Evolutionary conservation across 2,329 filamentous ascomycete genomes (phyloP).

Genomic region (Fusarium circinatum): DNA sequence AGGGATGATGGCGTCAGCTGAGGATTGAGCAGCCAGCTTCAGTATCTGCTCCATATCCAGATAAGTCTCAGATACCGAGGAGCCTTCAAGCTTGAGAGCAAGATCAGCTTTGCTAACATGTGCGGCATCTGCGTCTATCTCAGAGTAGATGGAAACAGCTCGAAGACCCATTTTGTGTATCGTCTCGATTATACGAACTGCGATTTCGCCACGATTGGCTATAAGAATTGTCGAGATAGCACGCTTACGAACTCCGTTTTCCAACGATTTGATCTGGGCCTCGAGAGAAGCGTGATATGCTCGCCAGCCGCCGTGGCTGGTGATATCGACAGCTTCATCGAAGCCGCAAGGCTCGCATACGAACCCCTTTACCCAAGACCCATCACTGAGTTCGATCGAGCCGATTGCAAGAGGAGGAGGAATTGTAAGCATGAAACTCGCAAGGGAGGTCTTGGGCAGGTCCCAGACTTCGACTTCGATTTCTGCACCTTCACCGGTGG

Average conservation of each 20-base stretch:
- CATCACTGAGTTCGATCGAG: slow-evolving; percentile 48
- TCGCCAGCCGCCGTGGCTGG: slow-evolving; percentile 47
- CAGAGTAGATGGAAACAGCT: slow-evolving; percentile 77
- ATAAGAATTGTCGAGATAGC: slow-evolving; percentile 61
- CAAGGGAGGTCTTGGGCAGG: slow-evolving; percentile 44
- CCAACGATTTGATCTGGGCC: not conserved
- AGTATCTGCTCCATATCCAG: slow-evolving; percentile 73
- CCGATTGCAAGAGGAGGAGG: slow-evolving; percentile 50
- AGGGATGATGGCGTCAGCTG: slow-evolving; percentile 69
- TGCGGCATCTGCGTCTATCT: slow-evolving; percentile 68
- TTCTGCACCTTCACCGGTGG: slow-evolving; percentile 30
- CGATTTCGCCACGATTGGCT: slow-evolving; percentile 73
- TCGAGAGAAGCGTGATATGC: slow-evolving; percentile 34
- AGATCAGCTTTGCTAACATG: slow-evolving; percentile 76
- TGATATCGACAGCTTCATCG: slow-evolving; percentile 47
- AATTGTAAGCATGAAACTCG: slow-evolving; percentile 48
- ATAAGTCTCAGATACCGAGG: slow-evolving; percentile 60
- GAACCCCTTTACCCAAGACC: slow-evolving; percentile 50
- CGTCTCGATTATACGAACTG: slow-evolving; percentile 75
- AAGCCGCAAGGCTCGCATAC: slow-evolving; percentile 51
- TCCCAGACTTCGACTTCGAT: slow-evolving; percentile 52
- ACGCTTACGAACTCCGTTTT: not conserved
- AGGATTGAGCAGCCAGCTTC: slow-evolving; percentile 59
- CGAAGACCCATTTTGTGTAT: slow-evolving; percentile 73
- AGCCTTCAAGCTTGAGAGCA: slow-evolving; percentile 70